These are phyloP conservation scores for Alloascoidea hylecoeti DNA, from an alignment of 805 yeast genomes.

Conservation along the genomic window DNA sequence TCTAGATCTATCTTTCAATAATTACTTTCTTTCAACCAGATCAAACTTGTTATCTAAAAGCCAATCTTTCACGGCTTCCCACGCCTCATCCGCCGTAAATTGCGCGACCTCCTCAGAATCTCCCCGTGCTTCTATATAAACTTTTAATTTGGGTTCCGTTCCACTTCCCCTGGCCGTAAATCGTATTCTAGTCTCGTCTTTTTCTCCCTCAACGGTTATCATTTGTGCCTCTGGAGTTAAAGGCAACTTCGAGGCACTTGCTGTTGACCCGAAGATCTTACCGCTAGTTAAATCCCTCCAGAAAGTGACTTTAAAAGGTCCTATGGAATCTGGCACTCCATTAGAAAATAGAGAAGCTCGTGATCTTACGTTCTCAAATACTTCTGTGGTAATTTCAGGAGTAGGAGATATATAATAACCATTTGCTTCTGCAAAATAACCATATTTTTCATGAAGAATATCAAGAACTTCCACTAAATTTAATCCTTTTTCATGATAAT, in stretches of 20 bases:
- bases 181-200: constrained; percentile 29
- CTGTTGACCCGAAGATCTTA: constrained; percentile 53
- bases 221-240: constrained; percentile 66
- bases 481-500: constrained; percentile 27
- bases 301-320: constrained; percentile 35
- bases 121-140: constrained; percentile 72
- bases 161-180: constrained; percentile 92
- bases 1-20: neutral
- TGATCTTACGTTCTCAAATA: constrained; percentile 41
- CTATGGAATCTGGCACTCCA: constrained; percentile 34
- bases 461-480: constrained; percentile 37
- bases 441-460: constrained; percentile 48
- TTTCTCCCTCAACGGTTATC: constrained; percentile 51
- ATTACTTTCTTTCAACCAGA: constrained; percentile 60
- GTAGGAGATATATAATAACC: constrained; percentile 68
- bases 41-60: constrained; percentile 36
- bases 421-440: constrained; percentile 74
- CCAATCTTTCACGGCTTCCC: constrained; percentile 44
- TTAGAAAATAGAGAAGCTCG: constrained; percentile 6
- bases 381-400: constrained; percentile 30
- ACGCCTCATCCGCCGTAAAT: constrained; percentile 42
- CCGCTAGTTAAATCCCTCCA: constrained; percentile 86
- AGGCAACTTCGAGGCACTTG: constrained; percentile 51
- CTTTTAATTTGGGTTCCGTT: constrained; percentile 89
- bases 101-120: constrained; percentile 30